Conservation (phyloP, 768 basidiomycete genomes). For the Mycena vitilis region DNA sequence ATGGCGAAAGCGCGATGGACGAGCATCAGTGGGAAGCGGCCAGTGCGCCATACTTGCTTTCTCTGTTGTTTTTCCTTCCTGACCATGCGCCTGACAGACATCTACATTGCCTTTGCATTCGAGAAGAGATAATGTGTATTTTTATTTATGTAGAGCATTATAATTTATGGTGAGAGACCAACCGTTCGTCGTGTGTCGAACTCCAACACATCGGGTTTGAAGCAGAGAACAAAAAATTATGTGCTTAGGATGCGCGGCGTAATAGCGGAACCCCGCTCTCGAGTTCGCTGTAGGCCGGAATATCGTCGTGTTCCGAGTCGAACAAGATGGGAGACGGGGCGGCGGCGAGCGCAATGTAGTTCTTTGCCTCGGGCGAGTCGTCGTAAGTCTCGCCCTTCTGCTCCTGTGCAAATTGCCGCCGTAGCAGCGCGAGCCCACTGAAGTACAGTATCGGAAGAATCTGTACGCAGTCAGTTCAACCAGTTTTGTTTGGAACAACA, state of each 20-base stretch:
- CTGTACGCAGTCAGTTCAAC: constrained; percentile 39
- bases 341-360: constrained; percentile 43
- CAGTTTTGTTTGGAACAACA: neutral
- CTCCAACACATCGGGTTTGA: neutral
- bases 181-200: neutral
- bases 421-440: constrained; percentile 55
- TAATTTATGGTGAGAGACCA: neutral
- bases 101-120: constrained; percentile 94
- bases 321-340: constrained; percentile 31
- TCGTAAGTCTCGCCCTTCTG: constrained; percentile 33
- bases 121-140: constrained; percentile 63
- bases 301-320: constrained; percentile 32
- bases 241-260: constrained; percentile 2
- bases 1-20: constrained; percentile 92
- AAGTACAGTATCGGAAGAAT: constrained; percentile 59
- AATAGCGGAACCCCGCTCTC: constrained; percentile 41
- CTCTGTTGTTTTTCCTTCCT: constrained; percentile 23
- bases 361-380: constrained; percentile 26
- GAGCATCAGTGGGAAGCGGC: constrained; percentile 98
- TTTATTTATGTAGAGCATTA: constrained; percentile 18
- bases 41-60: constrained; percentile 69
- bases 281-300: constrained; percentile 30
- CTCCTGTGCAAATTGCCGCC: constrained; percentile 57
- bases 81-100: constrained; percentile 61
- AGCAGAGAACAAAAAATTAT: too few species aligned